Conservation (phyloP, 805 yeast genomes). For the Nakazawaea sp. region DNA sequence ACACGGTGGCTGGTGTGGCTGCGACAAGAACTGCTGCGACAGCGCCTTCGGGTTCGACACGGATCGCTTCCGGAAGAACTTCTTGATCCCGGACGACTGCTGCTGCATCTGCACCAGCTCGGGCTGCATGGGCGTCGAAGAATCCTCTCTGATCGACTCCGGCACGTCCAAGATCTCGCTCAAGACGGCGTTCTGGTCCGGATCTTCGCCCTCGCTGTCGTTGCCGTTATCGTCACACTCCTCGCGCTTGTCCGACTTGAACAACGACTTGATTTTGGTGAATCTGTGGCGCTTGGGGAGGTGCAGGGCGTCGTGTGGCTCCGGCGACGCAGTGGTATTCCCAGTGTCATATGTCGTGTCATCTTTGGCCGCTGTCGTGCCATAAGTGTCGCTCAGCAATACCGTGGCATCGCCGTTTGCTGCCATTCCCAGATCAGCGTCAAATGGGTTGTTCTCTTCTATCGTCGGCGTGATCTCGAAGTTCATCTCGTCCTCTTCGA, state of each 20-base stretch:
- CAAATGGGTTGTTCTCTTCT: conserved; percentile 9
- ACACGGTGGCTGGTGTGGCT: no score
- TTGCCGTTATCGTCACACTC: conserved; percentile 7
- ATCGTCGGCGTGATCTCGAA: conserved; percentile 8
- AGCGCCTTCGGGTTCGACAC: conserved; percentile 14
- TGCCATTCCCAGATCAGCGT: not conserved
- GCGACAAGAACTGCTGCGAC: not conserved
- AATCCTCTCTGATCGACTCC: conserved; percentile 6
- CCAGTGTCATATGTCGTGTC: not conserved
- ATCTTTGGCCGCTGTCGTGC: not conserved
- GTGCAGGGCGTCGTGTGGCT: not conserved
- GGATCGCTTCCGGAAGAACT: conserved; percentile 17
- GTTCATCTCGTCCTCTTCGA: conserved; percentile 1
- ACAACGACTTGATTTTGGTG: conserved; percentile 23
- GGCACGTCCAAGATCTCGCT: conserved; percentile 10
- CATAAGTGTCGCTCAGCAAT: not conserved
- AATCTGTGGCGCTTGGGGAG: conserved; percentile 19
- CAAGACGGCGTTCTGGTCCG: not conserved
- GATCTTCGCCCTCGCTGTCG: conserved; percentile 5
- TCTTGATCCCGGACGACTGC: conserved; percentile 10
- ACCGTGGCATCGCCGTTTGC: not conserved
- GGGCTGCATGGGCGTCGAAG: conserved; percentile 1
- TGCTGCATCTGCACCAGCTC: not conserved
- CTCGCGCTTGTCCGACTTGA: conserved; percentile 18
- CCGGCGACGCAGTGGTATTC: not conserved